These are phyloP conservation scores for Silene noctiflora DNA, from an alignment of 179 eudicot species.

Conservation along the genomic window DNA sequence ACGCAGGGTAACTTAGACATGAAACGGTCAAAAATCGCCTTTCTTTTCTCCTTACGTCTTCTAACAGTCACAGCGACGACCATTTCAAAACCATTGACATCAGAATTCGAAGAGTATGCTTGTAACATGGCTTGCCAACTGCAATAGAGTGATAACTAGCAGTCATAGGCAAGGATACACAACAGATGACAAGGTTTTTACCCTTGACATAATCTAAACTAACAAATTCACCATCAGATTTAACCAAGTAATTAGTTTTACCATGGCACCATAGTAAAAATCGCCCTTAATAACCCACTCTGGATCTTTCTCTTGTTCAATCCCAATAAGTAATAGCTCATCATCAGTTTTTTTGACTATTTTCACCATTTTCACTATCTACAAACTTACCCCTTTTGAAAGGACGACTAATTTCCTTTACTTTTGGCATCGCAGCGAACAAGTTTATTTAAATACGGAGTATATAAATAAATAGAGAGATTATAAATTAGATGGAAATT, in stretches of 20 bases:
- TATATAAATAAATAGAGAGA: too few relatives aligned
- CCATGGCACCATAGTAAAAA: too few relatives aligned
- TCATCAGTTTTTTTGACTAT: too few relatives aligned
- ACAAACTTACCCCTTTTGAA: too few relatives aligned
- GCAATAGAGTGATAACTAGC: background rate
- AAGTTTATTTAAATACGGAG: too few relatives aligned
- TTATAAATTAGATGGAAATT: too few relatives aligned
- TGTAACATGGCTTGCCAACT: background rate
- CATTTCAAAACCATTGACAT: background rate
- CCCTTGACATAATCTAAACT: background rate
- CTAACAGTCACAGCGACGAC: background rate
- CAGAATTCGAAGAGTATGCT: background rate
- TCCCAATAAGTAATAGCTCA: too few relatives aligned
- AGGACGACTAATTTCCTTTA: too few relatives aligned
- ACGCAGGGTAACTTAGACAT: background rate
- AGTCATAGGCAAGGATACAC: background rate
- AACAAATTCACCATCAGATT: background rate
- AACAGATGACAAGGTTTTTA: background rate
- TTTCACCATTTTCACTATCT: too few relatives aligned
- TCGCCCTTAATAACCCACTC: too few relatives aligned
- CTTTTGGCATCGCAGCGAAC: too few relatives aligned
- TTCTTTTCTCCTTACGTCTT: background rate
- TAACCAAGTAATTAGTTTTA: background rate
- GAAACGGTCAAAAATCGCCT: background rate
- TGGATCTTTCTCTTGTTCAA: too few relatives aligned